These are phyloP conservation scores for Prunus padus DNA, from an alignment of 306 rosid genomes.

Conservation along the genomic window DNA sequence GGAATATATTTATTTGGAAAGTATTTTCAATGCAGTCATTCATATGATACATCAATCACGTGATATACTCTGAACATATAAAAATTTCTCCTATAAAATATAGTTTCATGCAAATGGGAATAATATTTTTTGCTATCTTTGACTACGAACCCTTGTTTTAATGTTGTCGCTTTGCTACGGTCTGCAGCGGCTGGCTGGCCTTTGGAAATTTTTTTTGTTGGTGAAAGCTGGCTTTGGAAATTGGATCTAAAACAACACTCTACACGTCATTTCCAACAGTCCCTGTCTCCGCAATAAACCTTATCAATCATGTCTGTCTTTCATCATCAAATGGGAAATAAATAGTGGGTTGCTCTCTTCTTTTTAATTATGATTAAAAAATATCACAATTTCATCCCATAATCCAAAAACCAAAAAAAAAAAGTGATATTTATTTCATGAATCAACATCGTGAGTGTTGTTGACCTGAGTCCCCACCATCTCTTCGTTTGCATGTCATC, in stretches of 20 bases:
- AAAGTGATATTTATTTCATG: background rate
- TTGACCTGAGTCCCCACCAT: slow-evolving; percentile 5
- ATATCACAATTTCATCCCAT: background rate
- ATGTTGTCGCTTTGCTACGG: no score
- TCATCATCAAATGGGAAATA: background rate
- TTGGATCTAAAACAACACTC: background rate
- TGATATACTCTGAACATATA: no score
- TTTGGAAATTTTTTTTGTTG: background rate
- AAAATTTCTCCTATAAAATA: no score
- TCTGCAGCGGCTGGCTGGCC: background rate
- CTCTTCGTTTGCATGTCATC: background rate
- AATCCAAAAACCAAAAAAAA: background rate
- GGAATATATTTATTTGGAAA: no score
- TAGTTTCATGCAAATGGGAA: no score
- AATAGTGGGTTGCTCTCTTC: background rate
- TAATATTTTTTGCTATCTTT: no score
- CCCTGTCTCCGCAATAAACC: background rate
- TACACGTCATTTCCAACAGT: background rate
- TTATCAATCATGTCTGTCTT: background rate
- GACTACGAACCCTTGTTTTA: no score
- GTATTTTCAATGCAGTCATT: no score
- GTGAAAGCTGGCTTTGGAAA: background rate
- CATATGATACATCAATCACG: no score
- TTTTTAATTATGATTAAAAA: background rate
- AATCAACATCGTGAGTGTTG: background rate